Conservation (phyloP, 2,329 filamentous ascomycete genomes). For the Immersiporthe knoxdaviesiana region DNA sequence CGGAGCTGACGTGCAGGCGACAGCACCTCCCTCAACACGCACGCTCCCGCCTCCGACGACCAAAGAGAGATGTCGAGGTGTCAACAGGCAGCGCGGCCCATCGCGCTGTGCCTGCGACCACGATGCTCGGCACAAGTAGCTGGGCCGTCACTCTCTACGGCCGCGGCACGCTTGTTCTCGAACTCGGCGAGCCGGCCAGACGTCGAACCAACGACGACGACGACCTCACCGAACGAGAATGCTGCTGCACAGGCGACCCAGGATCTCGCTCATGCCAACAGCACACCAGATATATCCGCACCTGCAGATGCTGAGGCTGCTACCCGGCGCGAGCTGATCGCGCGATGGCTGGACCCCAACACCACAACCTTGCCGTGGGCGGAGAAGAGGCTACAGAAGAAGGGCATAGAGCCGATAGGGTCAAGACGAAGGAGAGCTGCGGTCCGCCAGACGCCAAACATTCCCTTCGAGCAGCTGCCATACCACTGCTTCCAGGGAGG, state of each 20-base stretch:
- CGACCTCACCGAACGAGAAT: constrained; percentile 32
- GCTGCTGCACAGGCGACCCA: constrained; percentile 30
- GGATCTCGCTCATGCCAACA: constrained; percentile 31
- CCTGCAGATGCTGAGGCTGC: constrained; percentile 24
- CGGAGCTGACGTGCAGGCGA: constrained; percentile 21
- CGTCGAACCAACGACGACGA: constrained; percentile 38
- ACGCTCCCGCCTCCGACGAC: constrained; percentile 22
- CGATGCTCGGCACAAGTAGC: constrained; percentile 38
- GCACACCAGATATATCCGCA: constrained; percentile 7
- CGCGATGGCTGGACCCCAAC: constrained; percentile 63
- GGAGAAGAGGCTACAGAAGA: constrained; percentile 69
- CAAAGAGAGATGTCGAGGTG: constrained; percentile 58
- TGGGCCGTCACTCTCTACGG: constrained; percentile 42
- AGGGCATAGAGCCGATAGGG: constrained; percentile 74
- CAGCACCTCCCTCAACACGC: constrained; percentile 21
- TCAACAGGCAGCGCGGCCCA: constrained; percentile 60
- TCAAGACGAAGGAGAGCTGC: constrained; percentile 82
- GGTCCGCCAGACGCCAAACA: constrained; percentile 62
- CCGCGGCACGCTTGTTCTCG: constrained; percentile 41
- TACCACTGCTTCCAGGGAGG: constrained; percentile 99
- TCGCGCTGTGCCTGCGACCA: constrained; percentile 57
- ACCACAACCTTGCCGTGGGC: constrained; percentile 66
- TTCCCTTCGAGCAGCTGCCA: constrained; percentile 91
- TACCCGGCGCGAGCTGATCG: constrained; percentile 36
- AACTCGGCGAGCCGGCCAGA: constrained; percentile 42